Evolutionary conservation across 768 basidiomycete species (phyloP).

Genomic region (Xerocomellus dryophilus): DNA sequence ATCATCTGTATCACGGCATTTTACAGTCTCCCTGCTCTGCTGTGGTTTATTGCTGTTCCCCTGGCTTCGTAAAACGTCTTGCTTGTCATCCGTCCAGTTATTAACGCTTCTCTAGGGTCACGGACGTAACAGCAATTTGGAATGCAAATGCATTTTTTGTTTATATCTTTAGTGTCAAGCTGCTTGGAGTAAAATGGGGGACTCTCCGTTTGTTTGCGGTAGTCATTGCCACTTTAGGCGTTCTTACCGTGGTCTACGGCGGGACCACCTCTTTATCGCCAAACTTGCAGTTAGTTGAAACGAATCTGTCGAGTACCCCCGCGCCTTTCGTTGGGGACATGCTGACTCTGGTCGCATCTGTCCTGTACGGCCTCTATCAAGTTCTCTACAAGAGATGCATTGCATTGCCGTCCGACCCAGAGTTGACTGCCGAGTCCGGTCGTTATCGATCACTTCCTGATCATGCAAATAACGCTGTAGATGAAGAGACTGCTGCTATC

Average conservation of each 20-base stretch:
- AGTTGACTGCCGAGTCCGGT: constrained; percentile 38
- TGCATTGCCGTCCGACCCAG: constrained; percentile 65
- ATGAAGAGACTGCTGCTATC: constrained; percentile 19
- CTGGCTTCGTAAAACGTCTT: constrained; percentile 59
- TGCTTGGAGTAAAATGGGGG: constrained; percentile 65
- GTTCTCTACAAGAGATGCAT: constrained; percentile 81
- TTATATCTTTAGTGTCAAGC: constrained; percentile 77
- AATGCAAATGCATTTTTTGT: constrained; percentile 91
- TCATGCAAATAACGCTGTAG: constrained; percentile 32
- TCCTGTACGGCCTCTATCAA: constrained; percentile 76
- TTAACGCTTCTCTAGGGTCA: constrained; percentile 48
- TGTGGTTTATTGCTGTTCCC: constrained; percentile 75
- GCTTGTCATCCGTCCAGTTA: not conserved
- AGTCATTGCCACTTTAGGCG: constrained; percentile 75
- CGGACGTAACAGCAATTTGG: constrained; percentile 85
- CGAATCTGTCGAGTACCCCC: constrained; percentile 24
- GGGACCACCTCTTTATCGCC: constrained; percentile 39
- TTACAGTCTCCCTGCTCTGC: constrained; percentile 58
- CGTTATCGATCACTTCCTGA: constrained; percentile 46
- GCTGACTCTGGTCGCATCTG: constrained; percentile 67
- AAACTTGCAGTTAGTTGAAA: constrained; percentile 13
- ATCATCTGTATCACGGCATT: constrained; percentile 35
- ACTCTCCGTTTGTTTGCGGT: constrained; percentile 67
- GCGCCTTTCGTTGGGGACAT: constrained; percentile 71
- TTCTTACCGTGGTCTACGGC: constrained; percentile 81